These are phyloP conservation scores for Ambrosia hybrid DNA, from an alignment of 140 eudicot genomes.

Conservation along the genomic window DNA sequence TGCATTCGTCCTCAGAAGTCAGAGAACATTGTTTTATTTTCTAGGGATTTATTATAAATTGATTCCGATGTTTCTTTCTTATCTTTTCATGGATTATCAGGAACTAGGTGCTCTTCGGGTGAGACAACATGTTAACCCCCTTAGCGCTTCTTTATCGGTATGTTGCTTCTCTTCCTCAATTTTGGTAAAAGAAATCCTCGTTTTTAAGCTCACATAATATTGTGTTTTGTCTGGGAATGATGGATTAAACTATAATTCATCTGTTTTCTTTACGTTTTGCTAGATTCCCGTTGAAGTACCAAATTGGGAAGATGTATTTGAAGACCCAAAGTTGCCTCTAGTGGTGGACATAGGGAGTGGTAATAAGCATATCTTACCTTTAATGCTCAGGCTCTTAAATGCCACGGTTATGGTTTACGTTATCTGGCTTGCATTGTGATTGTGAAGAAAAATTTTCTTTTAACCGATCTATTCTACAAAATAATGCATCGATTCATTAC, in stretches of 20 bases:
- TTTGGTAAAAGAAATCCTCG: slow-evolving; percentile 5
- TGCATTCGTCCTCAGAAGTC: slow-evolving; percentile 7
- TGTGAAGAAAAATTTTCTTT: not conserved
- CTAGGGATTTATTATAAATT: not conserved
- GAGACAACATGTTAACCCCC: slow-evolving; percentile 96
- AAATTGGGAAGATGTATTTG: slow-evolving; percentile 70
- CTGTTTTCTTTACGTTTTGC: slow-evolving; percentile 4
- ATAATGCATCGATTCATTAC: not conserved
- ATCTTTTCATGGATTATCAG: slow-evolving; percentile 40
- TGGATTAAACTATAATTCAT: not conserved
- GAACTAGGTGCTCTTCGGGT: slow-evolving; percentile 78
- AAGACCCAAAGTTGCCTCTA: slow-evolving; percentile 74
- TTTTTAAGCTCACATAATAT: slow-evolving; percentile 4
- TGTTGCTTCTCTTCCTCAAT: slow-evolving; percentile 14
- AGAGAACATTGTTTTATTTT: not conserved
- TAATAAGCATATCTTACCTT: slow-evolving; percentile 34
- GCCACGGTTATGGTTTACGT: not conserved
- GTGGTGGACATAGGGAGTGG: slow-evolving; percentile 97
- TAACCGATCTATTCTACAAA: not conserved
- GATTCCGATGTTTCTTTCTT: not conserved
- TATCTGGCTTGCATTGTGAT: not conserved
- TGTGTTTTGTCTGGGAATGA: slow-evolving; percentile 8
- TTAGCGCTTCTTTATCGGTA: slow-evolving; percentile 58
- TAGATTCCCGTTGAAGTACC: slow-evolving; percentile 81
- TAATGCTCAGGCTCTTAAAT: not conserved